Evolutionary conservation across 176 grass and related monocot genomes (phyloP), one percentile per base, ranked within the genome.

Genomic region (Phragmites australis): DNA sequence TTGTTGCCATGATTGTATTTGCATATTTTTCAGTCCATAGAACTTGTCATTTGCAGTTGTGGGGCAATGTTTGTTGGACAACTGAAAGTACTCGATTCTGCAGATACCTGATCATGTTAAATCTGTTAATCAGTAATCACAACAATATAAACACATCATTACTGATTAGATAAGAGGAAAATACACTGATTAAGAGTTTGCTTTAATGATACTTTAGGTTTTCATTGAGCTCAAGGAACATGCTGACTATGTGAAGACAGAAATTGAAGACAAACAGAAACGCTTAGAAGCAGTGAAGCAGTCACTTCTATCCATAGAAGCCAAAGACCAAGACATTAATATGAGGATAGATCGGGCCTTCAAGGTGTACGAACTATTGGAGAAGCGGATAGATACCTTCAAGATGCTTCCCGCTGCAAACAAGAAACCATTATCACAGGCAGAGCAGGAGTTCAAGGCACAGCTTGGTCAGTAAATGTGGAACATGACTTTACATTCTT

Each of bases 221-320:
- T 94, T 84, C 88, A 84, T 98, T 22, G 96, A 98, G 79, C 90
- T 98, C 65, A 95, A 91, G 77, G 90, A 98, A 74, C 90, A 94
- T 22, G 76, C 82, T 4, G 74, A 84, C 41, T 92, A 91, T 81
- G 66, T 93, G 46, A 90, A 91, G 72, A 86, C 86, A 81, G 81
- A 92, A 81, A 88, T 88, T 19, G 90, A 93, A 45, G 84, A 94
- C 76, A 93, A 98, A 74, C 86, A 93, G 58, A 94, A 91, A 74
- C 84, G 88, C 51, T 41, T 98, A 45, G 67, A 81, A 52, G 64
- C 93, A 54, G 37, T 88, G 68, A 94, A 93, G 72, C 87, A 95
- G 48, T 84, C 83, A 59, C 82, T 99, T 87, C 45, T 75, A 53
- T 89, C 83, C 17, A 55, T 93, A 48, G 92, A 93, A 89, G 48